A percentile compares a stretch with the other conserved stretches of the same genome.
Conservation (phyloP, 2,329 filamentous ascomycete species). For the Plectosphaerella sp. region DNA sequence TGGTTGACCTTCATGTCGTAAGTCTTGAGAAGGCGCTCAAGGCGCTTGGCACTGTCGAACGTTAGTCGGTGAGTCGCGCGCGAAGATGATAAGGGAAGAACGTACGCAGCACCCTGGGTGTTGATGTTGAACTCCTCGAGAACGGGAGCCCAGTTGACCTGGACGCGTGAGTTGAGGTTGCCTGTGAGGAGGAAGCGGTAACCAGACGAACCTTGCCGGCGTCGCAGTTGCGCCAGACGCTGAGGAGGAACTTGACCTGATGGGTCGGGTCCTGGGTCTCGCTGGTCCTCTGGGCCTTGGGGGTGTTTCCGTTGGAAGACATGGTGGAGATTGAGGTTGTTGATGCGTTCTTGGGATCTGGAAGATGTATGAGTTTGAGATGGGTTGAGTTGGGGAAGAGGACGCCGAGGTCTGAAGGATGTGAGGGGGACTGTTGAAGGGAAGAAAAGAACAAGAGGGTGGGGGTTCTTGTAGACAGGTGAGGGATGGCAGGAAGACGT, state of each 20-base stretch:
- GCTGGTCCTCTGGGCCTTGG: slow-evolving; percentile 28
- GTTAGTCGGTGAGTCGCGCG: background rate
- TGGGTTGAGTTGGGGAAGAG: background rate
- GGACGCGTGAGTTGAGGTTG: slow-evolving; percentile 9
- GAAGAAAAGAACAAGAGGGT: background rate
- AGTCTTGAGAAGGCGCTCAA: slow-evolving; percentile 60
- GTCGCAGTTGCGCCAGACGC: slow-evolving; percentile 58
- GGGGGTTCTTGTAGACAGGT: too few species aligned
- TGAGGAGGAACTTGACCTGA: slow-evolving; percentile 62
- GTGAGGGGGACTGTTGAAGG: background rate
- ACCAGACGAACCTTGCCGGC: slow-evolving; percentile 50
- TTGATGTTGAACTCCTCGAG: slow-evolving; percentile 59
- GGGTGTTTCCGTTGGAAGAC: slow-evolving; percentile 23
- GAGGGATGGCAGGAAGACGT: too few species aligned
- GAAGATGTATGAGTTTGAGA: background rate
- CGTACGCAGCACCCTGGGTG: slow-evolving; percentile 66
- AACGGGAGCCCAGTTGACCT: slow-evolving; percentile 66
- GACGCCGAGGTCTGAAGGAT: background rate
- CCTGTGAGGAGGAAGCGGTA: background rate
- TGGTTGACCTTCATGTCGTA: slow-evolving; percentile 37
- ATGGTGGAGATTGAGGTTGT: slow-evolving; percentile 7
- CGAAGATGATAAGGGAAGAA: slow-evolving; percentile 18
- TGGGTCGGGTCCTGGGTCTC: slow-evolving; percentile 6
- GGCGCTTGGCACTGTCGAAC: slow-evolving; percentile 59
- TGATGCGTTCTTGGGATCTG: background rate